These are phyloP conservation scores for Pleurotus tuoliensis DNA, from an alignment of 768 basidiomycete species.

Conservation along the genomic window DNA sequence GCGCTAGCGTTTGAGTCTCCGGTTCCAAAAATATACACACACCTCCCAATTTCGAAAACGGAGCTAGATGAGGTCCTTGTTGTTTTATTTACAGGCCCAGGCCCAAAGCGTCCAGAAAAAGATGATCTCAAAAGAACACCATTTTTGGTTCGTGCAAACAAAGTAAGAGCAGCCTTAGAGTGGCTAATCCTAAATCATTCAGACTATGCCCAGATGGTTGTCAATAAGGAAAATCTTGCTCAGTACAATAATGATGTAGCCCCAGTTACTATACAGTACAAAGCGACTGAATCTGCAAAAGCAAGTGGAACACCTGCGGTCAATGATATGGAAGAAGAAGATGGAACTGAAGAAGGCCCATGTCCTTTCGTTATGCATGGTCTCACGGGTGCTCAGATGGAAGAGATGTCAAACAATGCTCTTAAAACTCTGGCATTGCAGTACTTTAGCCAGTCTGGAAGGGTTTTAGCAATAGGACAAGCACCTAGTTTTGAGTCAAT, in stretches of 20 bases:
- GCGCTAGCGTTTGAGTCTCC: slow-evolving; percentile 21
- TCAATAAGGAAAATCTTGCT: neutral
- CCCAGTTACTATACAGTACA: neutral
- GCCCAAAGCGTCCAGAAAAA: neutral
- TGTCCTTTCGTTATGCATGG: slow-evolving; percentile 27
- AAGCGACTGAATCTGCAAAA: neutral
- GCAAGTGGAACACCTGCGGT: slow-evolving; percentile 5
- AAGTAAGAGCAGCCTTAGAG: neutral
- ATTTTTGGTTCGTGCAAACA: neutral
- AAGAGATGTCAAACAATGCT: slow-evolving; percentile 10
- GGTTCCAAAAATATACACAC: slow-evolving; percentile 15
- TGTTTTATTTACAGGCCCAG: slow-evolving; percentile 13
- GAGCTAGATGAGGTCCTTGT: slow-evolving; percentile 20
- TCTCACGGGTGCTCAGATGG: slow-evolving; percentile 16
- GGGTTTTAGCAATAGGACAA: slow-evolving; percentile 19
- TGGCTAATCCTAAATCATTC: slow-evolving; percentile 1
- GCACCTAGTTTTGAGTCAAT: slow-evolving; percentile 13
- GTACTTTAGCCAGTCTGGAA: slow-evolving; percentile 12
- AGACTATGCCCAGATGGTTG: neutral
- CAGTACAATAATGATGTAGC: neutral
- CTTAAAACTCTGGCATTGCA: slow-evolving; percentile 13
- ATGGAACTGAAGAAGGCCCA: slow-evolving; percentile 10
- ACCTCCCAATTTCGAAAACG: slow-evolving; percentile 14
- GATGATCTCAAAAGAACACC: neutral
- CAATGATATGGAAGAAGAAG: slow-evolving; percentile 9